phyloP scores from a whole-genome alignment of 1,284 basidiomycete species.

The Trichosporon coremiiforme region DNA sequence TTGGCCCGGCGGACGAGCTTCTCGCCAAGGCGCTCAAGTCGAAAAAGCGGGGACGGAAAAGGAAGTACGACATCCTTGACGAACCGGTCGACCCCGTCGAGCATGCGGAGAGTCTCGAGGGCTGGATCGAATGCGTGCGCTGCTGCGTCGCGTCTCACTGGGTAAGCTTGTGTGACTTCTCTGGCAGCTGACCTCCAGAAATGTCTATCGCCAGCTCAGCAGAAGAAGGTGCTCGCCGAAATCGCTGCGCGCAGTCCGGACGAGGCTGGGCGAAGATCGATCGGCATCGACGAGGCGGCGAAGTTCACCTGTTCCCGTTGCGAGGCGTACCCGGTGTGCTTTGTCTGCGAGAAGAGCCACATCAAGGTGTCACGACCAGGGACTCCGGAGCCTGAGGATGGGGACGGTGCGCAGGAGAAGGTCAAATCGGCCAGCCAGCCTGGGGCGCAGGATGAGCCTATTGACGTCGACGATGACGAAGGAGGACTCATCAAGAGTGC shows the following conservation, averaged over 20 bases:
- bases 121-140: slow-evolving; percentile 67
- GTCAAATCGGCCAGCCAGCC: slow-evolving; percentile 6
- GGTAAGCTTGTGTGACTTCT: background rate
- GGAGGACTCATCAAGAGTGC: slow-evolving; percentile 19
- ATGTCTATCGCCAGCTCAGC: slow-evolving; percentile 63
- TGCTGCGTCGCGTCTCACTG: slow-evolving; percentile 18
- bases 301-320: slow-evolving; percentile 79
- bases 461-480: slow-evolving; percentile 31
- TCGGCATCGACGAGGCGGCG: slow-evolving; percentile 67
- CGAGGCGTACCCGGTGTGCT: slow-evolving; percentile 71
- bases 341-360: slow-evolving; percentile 65
- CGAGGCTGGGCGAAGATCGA: slow-evolving; percentile 40
- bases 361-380: background rate
- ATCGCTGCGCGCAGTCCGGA: slow-evolving; percentile 58
- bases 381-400: background rate
- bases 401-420: background rate
- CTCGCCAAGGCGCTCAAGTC: slow-evolving; percentile 34
- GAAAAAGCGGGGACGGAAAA: slow-evolving; percentile 39
- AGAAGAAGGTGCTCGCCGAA: slow-evolving; percentile 63
- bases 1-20: slow-evolving; percentile 43
- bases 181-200: slow-evolving; percentile 37
- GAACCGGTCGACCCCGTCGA: slow-evolving; percentile 63
- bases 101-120: slow-evolving; percentile 64
- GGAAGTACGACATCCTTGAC: slow-evolving; percentile 53
- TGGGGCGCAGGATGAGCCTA: slow-evolving; percentile 12